Evolutionary conservation across 1,284 basidiomycete genomes (phyloP), one percentile per base, ranked within the genome.

Genomic region (Cystobasidium sp.): DNA sequence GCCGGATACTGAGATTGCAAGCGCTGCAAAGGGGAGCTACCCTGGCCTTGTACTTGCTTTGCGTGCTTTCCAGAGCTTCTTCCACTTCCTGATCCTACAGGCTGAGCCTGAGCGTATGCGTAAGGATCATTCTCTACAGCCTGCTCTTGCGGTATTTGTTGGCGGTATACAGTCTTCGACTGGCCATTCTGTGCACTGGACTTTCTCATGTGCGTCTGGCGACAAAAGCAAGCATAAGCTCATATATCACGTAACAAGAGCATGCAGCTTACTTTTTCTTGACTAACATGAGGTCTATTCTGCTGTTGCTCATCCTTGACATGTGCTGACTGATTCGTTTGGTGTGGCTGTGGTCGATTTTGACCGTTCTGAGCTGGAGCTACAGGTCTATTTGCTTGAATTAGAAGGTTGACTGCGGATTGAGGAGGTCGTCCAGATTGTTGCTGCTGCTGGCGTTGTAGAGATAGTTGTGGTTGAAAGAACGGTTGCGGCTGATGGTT

Each of bases 361-460:
- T 8, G n/a, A 6, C 20, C 44, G n/a, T 63, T 49, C 24, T 22
- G 61, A 22, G 6, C 14, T 16, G 24, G 44, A 12, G 20, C 16
- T 9, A 22, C 20, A 16, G 43, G 9, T 49, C 31, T 63, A 5
- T 16, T n/a, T 8, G 10, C 20, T 20, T 63, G 61, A 46, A 59
- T 41, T 59, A 49, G 43, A 4, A 12, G 61, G 8, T 12, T 24
- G 46, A 24, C 18, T 46, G 61, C 20, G 18, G 6, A 51, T 6
- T 51, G 47, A 51, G 20, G 3, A 20, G 47, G 24, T 31, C 47
- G 61, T 24, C 3, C 20, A 49, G 6, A 3, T 20, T 51, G 41
- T 37, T 69, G 43, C 22, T 43, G 68, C 47, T 61, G 53, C 18
- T 43, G n/a, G 9, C n/a, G 41, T 18, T 69, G 55, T 49, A 24